Base-by-base conservation (phyloP, 2,329 filamentous ascomycete genomes). In the Neospermospora avenae region DNA sequence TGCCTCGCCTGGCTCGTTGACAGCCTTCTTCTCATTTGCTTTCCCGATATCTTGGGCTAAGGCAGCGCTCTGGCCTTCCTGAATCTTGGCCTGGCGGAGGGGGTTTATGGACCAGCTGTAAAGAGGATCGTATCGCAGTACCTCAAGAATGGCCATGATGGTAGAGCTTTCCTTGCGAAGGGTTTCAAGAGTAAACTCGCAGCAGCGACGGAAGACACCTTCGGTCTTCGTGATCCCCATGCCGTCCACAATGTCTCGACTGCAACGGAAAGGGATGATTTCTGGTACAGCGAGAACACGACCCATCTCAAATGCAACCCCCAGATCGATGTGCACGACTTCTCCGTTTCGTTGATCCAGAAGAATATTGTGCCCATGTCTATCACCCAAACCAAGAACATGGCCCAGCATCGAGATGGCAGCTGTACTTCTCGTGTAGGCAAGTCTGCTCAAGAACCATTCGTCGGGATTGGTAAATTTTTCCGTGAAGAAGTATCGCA, bases 101-200 rank as follows among this genome's bases (percentile, higher is more conserved):
- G 85, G 85, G 11, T 90, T 95, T 58, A 97, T 87, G 37, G 91
- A 93, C 95, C 95, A 99, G 62, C 87, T 95, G 74, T 98, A 96
- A 63, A 99, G 78, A 1, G 95, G 96, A 79, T 99, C 95, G 75
- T 97, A 98, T n/a, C 96, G 89, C 61, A 99, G 79, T 22, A 99
- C 96, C 71, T 99, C 96, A 20, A 99, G 84, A 56, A 99, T 92
- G 0, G 95, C 98, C 93, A 97, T 98, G 77, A 99, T 99, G 46
- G 89, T 93, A 73, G 96, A 96, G 13, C 90, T 90, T 73, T 99
- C 95, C 69, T 96, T 90, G n/a, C 95, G 87, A 37, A 99, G 79
- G 1, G 96, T 93, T 63, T 97, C 92, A 34, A 99, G 84, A 0
- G 93, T 98, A 73, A 98, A 98, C 73, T 99, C 96, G 74, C 95